Conservation (phyloP, 768 basidiomycete genomes). For the Daedalea quercina region DNA sequence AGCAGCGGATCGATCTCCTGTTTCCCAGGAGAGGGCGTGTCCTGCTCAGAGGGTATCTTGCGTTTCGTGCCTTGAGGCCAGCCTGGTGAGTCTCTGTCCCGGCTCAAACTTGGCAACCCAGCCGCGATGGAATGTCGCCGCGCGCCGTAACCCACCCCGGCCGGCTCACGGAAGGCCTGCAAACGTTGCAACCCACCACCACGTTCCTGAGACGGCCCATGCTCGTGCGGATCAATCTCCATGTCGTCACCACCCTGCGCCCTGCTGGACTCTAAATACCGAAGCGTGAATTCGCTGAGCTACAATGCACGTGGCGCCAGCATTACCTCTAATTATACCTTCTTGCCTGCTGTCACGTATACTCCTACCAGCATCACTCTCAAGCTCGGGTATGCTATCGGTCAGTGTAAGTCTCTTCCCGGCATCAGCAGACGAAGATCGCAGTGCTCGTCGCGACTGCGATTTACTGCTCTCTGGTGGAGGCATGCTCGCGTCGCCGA, state of each 20-base stretch:
- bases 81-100: slow-evolving; percentile 13
- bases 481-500: slow-evolving; percentile 53
- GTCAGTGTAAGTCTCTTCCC: slow-evolving; percentile 11
- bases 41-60: slow-evolving; percentile 73
- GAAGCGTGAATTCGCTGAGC: slow-evolving; percentile 1
- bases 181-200: slow-evolving; percentile 10
- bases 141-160: slow-evolving; percentile 63
- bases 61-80: slow-evolving; percentile 64
- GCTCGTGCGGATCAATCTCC: slow-evolving; percentile 15
- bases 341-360: slow-evolving; percentile 4
- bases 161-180: slow-evolving; percentile 30
- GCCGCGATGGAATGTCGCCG: slow-evolving; percentile 68
- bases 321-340: slow-evolving; percentile 10
- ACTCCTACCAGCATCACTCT: slow-evolving; percentile 6
- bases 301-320: slow-evolving; percentile 4
- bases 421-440: slow-evolving; percentile 20
- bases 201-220: slow-evolving; percentile 6
- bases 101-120: slow-evolving; percentile 25
- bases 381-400: slow-evolving; percentile 4
- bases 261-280: slow-evolving; percentile 10
- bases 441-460: slow-evolving; percentile 24
- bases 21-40: slow-evolving; percentile 39
- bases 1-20: slow-evolving; percentile 66
- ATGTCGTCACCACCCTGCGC: slow-evolving; percentile 15
- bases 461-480: slow-evolving; percentile 19